Evolutionary conservation across 2,329 filamentous ascomycete genomes (phyloP), one percentile per base, ranked within the genome.

Genomic region (Lasiodiplodia theobromae): DNA sequence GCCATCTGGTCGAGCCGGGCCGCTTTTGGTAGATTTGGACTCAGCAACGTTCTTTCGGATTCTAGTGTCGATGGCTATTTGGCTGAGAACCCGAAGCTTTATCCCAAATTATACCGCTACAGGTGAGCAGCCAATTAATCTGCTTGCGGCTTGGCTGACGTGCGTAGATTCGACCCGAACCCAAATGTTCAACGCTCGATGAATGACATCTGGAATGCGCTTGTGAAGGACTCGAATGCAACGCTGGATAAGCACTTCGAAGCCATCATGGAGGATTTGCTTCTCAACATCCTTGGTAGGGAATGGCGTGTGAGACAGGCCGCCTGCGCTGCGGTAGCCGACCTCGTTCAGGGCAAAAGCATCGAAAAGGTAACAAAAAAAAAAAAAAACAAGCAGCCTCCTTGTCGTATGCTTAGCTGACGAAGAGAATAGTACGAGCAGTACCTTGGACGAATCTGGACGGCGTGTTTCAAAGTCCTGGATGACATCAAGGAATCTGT

Each of bases 1-100:
- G 94, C 94, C 0, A 96, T 97, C 18, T 99, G 96, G 96, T 95
- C 94, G 1, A 97, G 94, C n/a, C 89, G 96, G 63, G 96, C 96
- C 0, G 96, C 96, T 0, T 98, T 99, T 80, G 96, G 96, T 2
- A 88, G 94, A 12, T 97, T 98, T 72, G 96, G 96, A 0, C 86
- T 99, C 62, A 96, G 94, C 78, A 96, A 88, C 72, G 95, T 99
- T 70, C 87, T 99, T 58, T 96, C 93, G 0, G 93, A 97, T 74
- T 94, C 94, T 0, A 89, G 86, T 69, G 84, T 88, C 16, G 86
- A 88, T 73, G 87, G 87, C 1, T 90, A 90, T 74, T 80, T 91
- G n/a, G 82, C 87, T 0, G 87, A 96, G 69, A 97, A 98, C 74
- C 94, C 94, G 0, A 97, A 97, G 78, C 87, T 99, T 18, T 98